Conservation (phyloP, 805 yeast species). For the Limtongia smithiae region DNA sequence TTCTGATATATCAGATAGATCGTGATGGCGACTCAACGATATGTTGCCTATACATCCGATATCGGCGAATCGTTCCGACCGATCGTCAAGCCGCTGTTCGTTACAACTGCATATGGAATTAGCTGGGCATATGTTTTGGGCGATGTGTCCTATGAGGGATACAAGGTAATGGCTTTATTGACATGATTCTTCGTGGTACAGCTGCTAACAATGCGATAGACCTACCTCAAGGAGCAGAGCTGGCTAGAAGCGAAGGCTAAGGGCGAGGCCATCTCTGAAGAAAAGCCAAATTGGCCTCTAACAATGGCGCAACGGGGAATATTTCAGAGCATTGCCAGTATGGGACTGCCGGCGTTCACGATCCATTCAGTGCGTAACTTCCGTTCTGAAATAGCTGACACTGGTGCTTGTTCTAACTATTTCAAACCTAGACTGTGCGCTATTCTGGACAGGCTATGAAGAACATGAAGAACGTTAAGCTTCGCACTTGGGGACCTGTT, state of each 20-base stretch:
- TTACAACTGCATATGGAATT: constrained; percentile 62
- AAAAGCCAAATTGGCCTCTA: constrained; percentile 57
- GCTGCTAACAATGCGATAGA: no score
- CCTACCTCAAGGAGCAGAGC: constrained; percentile 16
- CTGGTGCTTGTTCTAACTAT: neutral
- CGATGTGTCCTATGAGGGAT: constrained; percentile 68
- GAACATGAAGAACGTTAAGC: constrained; percentile 46
- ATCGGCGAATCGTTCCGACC: constrained; percentile 85
- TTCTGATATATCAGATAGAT: constrained; percentile 38
- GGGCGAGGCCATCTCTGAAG: constrained; percentile 57
- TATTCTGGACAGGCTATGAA: constrained; percentile 63
- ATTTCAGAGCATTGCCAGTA: constrained; percentile 76
- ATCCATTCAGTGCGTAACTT: constrained; percentile 51
- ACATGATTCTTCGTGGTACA: constrained; percentile 63
- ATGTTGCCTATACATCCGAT: constrained; percentile 82
- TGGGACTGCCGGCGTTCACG: constrained; percentile 85
- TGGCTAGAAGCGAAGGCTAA: constrained; percentile 45
- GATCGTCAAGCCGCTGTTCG: constrained; percentile 67
- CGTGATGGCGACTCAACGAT: constrained; percentile 67
- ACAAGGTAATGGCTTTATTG: constrained; percentile 55
- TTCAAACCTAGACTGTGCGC: constrained; percentile 44
- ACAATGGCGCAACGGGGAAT: constrained; percentile 67
- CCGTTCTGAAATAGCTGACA: no score
- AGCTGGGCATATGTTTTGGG: constrained; percentile 75
- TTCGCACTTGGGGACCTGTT: constrained; percentile 72